A percentile compares a stretch with the other conserved stretches of the same genome.
Conservation (phyloP, 345 rosid species). For the Syzygium oleosum region DNA sequence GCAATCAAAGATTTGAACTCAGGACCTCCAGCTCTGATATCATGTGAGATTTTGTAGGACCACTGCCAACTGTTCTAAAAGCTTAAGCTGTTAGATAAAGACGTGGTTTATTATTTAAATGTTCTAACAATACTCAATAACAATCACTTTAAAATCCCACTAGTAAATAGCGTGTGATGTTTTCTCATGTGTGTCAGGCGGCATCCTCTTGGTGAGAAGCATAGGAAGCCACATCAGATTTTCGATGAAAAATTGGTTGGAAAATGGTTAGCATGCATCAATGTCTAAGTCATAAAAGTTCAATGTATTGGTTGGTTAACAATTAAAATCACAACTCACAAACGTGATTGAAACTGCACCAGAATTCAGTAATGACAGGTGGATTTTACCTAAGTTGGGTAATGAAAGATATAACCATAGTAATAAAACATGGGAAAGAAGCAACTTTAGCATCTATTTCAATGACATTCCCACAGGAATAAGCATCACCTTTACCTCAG, state of each 20-base stretch:
- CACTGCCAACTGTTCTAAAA: no score
- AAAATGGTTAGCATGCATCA: not conserved
- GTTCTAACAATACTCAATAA: not conserved
- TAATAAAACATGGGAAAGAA: not conserved
- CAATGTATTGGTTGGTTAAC: not conserved
- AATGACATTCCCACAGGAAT: not conserved
- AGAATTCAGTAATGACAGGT: not conserved
- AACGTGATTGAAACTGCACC: not conserved
- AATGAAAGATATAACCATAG: not conserved
- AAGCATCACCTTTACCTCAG: not conserved
- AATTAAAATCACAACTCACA: not conserved
- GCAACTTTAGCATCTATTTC: not conserved
- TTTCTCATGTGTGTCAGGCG: not conserved
- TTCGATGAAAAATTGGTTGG: not conserved
- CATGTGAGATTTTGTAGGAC: no score
- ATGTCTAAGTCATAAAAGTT: not conserved
- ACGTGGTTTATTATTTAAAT: no score
- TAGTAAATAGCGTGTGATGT: not conserved
- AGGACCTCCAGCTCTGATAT: no score
- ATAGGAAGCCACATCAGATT: not conserved
- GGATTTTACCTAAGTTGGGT: not conserved
- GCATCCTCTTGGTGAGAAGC: not conserved
- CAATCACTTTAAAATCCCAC: not conserved
- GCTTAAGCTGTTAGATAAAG: no score
- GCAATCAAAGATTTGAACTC: no score